phyloP scores from a whole-genome alignment of 495 filamentous ascomycete species.

The Penicillium canariense region DNA sequence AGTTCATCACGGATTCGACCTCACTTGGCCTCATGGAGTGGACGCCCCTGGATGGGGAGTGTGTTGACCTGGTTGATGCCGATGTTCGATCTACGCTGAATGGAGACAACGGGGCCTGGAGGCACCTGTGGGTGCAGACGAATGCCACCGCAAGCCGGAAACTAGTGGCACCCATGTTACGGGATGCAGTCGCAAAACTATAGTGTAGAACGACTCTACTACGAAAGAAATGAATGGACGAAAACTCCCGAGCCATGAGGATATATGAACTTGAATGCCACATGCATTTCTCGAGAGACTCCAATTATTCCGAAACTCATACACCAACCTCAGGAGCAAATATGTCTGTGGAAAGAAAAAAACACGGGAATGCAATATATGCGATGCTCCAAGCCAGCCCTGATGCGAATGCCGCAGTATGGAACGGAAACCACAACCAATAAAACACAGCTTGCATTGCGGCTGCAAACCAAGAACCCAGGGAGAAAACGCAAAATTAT shows the following conservation, averaged over 20 bases:
- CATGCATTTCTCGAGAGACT: constrained; percentile 5
- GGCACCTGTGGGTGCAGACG: constrained; percentile 64
- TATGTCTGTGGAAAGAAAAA: constrained; percentile 1
- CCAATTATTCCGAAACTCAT: constrained; percentile 13
- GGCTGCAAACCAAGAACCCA: constrained; percentile 5
- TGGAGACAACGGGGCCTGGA: constrained; percentile 22
- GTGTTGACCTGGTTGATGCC: constrained; percentile 21
- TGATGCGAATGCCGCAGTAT: constrained; percentile 32
- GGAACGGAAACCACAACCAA: constrained; percentile 1
- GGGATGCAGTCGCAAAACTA: constrained; percentile 56
- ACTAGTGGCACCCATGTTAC: constrained; percentile 81
- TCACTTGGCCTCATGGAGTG: constrained; percentile 58
- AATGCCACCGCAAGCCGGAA: constrained; percentile 74
- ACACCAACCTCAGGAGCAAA: constrained; percentile 8
- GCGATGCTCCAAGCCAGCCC: constrained; percentile 26
- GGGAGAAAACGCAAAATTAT: constrained; percentile 4
- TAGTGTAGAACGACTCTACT: constrained; percentile 2
- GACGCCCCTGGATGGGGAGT: constrained; percentile 46
- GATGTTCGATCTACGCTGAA: constrained; percentile 36
- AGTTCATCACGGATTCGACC: constrained; percentile 51
- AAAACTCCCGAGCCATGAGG: neutral
- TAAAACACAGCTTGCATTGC: constrained; percentile 9
- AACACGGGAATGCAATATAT: constrained; percentile 25
- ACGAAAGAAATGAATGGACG: neutral
- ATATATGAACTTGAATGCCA: neutral